phyloP scores from a whole-genome alignment of 2,329 filamentous ascomycete species.

The Penicillium sp. region DNA sequence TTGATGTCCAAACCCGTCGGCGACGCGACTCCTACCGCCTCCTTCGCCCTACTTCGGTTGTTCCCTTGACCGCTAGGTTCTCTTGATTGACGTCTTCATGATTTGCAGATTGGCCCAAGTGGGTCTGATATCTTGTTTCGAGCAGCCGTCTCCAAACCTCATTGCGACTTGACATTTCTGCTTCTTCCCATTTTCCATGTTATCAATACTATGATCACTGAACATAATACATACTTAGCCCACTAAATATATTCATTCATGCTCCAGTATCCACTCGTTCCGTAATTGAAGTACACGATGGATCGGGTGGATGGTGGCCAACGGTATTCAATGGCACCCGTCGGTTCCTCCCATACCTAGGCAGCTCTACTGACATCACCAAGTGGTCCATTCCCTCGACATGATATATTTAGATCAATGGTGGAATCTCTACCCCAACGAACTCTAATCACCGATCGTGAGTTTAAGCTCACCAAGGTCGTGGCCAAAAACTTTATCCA shows the following conservation, averaged over 20 bases:
- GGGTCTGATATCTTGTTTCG: neutral
- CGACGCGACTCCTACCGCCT: neutral
- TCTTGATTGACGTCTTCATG: conserved; percentile 1
- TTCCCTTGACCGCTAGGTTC: neutral
- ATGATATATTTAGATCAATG: neutral
- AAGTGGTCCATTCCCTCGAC: neutral
- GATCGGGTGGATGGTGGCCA: neutral
- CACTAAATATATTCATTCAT: neutral
- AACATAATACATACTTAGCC: conserved; percentile 15
- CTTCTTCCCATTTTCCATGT: conserved; percentile 6
- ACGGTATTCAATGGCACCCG: neutral
- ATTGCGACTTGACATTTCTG: neutral
- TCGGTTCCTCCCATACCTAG: neutral
- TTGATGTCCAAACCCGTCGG: neutral
- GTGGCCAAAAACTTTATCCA: neutral
- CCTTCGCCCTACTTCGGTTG: neutral
- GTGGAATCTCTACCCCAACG: neutral
- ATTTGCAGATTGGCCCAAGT: neutral
- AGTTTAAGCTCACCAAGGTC: neutral
- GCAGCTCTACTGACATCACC: neutral
- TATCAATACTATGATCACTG: conserved; percentile 8
- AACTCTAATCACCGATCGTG: neutral
- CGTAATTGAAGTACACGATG: neutral
- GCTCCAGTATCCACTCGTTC: neutral
- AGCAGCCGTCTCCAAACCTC: neutral